Conservation (phyloP, 2,329 filamentous ascomycete species). For the Alternaria gaisen region DNA sequence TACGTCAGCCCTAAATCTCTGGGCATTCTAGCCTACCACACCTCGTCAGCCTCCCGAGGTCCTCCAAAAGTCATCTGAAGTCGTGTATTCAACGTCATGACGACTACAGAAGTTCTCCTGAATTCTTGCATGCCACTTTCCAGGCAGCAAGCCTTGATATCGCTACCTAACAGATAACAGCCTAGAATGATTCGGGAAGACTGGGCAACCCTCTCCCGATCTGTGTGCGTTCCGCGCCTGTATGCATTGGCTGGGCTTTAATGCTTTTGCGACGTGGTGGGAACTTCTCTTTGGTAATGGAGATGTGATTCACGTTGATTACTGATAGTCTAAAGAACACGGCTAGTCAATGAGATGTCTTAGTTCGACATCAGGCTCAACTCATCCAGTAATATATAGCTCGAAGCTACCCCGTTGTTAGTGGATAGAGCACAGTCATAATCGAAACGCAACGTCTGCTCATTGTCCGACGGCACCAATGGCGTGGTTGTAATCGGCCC, state of each 20-base stretch:
- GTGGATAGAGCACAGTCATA: no score
- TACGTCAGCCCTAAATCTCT: slow-evolving; percentile 15
- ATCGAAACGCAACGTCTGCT: neutral
- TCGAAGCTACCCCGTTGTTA: no score
- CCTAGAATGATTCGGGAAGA: neutral
- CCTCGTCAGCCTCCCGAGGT: neutral
- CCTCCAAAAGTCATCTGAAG: neutral
- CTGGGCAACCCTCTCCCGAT: neutral
- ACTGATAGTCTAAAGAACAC: no score
- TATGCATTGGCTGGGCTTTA: no score
- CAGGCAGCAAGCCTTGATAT: neutral
- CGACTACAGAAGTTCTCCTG: neutral
- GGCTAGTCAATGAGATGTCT: no score
- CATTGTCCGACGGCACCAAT: neutral
- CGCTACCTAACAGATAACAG: neutral
- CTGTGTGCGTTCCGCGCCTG: neutral
- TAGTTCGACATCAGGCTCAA: no score
- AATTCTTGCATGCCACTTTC: neutral
- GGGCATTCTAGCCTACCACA: neutral
- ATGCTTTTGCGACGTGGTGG: neutral
- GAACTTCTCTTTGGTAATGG: no score
- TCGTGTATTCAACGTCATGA: neutral
- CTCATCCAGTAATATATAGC: no score
- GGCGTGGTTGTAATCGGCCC: no score
- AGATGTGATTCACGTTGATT: no score